Evolutionary conservation across 2,329 filamentous ascomycete species (phyloP).

Genomic region (Diaporthe velutina): DNA sequence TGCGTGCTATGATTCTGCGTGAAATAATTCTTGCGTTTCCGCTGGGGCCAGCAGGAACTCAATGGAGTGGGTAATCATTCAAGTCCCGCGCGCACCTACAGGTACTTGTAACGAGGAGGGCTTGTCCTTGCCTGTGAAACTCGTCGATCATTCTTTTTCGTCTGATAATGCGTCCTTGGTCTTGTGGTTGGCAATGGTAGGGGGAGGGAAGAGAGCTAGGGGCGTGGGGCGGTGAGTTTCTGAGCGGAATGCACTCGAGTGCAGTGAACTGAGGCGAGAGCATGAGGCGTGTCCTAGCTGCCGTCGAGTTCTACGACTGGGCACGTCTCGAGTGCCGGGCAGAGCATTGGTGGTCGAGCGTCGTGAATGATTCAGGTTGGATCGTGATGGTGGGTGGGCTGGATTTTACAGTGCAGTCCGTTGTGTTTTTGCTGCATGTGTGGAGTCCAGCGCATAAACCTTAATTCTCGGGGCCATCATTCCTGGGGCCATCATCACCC

Average conservation of each 20-base stretch:
- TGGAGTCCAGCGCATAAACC: conserved; percentile 30
- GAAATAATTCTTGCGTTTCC: neutral
- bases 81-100: too few relatives aligned
- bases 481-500: neutral
- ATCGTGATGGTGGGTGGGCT: conserved; percentile 9
- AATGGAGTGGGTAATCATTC: neutral
- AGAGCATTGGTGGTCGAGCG: conserved; percentile 14
- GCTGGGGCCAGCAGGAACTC: neutral
- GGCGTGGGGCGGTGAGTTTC: conserved; percentile 14
- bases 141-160: conserved; percentile 6
- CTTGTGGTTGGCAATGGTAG: neutral
- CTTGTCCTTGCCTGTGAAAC: conserved; percentile 19
- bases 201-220: neutral
- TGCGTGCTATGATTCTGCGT: neutral
- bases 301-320: neutral
- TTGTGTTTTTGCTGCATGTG: conserved; percentile 11
- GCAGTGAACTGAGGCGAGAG: neutral
- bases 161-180: conserved; percentile 9
- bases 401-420: neutral
- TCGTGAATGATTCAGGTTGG: conserved; percentile 13
- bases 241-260: neutral
- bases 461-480: neutral
- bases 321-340: neutral
- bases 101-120: too few relatives aligned
- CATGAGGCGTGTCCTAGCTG: neutral